Conservation (phyloP, 2,329 filamentous ascomycete species). For the Cladosporium halotolerans region DNA sequence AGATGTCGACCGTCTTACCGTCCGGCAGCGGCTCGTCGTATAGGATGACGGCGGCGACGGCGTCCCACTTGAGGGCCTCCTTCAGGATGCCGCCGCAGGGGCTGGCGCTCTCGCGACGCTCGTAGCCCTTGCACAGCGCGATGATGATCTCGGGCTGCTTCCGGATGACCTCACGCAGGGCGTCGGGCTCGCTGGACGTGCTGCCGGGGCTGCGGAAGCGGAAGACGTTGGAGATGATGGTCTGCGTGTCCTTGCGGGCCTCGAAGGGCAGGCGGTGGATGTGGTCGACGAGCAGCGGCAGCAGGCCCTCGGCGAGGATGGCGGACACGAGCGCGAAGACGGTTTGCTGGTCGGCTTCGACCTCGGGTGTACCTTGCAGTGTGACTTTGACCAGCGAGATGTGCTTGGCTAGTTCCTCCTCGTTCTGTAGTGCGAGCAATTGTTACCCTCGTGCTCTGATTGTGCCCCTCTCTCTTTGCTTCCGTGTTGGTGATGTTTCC, state of each 20-base stretch:
- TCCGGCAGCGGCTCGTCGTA: slow-evolving; percentile 70
- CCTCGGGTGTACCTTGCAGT: slow-evolving; percentile 88
- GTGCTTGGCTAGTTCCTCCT: slow-evolving; percentile 80
- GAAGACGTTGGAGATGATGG: slow-evolving; percentile 92
- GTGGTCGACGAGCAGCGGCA: slow-evolving; percentile 74
- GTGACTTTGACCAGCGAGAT: slow-evolving; percentile 87
- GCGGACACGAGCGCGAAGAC: slow-evolving; percentile 78
- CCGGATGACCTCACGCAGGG: slow-evolving; percentile 81
- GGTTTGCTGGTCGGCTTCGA: slow-evolving; percentile 79
- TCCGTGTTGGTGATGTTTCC: slow-evolving; percentile 6
- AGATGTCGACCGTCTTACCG: slow-evolving; percentile 64
- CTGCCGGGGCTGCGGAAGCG: slow-evolving; percentile 70
- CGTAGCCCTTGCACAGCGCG: slow-evolving; percentile 82
- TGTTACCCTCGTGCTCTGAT: not conserved
- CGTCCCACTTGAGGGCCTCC: slow-evolving; percentile 85
- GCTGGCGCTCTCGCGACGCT: slow-evolving; percentile 83
- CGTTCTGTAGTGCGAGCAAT: slow-evolving; percentile 49
- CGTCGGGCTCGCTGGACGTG: slow-evolving; percentile 67
- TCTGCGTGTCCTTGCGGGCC: slow-evolving; percentile 89
- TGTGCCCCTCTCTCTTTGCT: not conserved
- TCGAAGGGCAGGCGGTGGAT: slow-evolving; percentile 89
- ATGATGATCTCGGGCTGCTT: slow-evolving; percentile 81
- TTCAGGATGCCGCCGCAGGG: slow-evolving; percentile 83
- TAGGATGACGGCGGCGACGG: slow-evolving; percentile 81
- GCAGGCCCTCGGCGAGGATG: slow-evolving; percentile 82